A percentile compares a stretch with the other conserved stretches of the same genome.
Evolutionary conservation across 2,329 filamentous ascomycete genomes (phyloP).

Genomic region (Penicillium nordicum): DNA sequence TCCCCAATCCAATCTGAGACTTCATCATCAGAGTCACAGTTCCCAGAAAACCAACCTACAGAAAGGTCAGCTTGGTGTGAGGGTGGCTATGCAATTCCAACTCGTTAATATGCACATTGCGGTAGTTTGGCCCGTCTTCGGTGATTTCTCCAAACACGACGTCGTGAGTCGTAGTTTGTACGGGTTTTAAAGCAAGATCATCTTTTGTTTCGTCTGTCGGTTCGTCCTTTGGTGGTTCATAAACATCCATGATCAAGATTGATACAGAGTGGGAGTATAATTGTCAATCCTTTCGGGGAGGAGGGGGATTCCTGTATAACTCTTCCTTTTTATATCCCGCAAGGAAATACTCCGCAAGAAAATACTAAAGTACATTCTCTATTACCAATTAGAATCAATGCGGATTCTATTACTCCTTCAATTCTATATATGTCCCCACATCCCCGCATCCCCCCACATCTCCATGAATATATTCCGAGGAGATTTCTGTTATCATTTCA

Average conservation of each 20-base stretch:
- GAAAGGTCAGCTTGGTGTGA: not conserved
- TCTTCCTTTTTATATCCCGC: not conserved
- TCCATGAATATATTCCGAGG: not conserved
- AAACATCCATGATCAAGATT: not conserved
- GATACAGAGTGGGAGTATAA: not conserved
- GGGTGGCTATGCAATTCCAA: not conserved
- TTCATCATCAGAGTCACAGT: not conserved
- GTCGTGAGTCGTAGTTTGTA: not conserved
- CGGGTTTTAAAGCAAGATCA: not conserved
- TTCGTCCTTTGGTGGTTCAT: not conserved
- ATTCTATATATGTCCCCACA: not conserved
- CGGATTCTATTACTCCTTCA: not conserved
- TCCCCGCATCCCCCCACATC: not conserved
- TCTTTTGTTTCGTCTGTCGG: not conserved
- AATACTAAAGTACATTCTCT: not conserved
- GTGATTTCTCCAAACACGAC: not conserved
- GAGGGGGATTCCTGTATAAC: not conserved
- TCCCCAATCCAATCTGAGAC: not conserved
- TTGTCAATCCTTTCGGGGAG: not conserved
- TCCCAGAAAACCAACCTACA: not conserved
- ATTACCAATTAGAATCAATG: not conserved
- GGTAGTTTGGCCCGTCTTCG: not conserved
- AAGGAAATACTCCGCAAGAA: not conserved
- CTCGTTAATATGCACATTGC: not conserved
- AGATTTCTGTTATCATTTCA: not conserved